Evolutionary conservation across 768 basidiomycete species (phyloP).

Genomic region (Lactarius hengduanensis): DNA sequence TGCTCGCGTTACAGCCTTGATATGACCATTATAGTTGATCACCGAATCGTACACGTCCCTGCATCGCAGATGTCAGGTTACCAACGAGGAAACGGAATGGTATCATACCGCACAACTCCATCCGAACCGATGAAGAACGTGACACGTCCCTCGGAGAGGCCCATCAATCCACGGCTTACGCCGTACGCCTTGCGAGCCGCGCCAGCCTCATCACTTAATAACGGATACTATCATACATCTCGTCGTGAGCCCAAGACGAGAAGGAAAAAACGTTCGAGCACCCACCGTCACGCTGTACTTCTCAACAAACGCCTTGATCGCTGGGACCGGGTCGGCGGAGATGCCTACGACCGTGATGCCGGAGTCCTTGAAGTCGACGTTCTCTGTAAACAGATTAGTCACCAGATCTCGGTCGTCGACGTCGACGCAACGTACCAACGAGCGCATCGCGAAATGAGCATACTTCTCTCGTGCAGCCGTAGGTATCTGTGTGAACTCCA

Average conservation of each 20-base stretch:
- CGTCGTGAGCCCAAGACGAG: slow-evolving; percentile 2
- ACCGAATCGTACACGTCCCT: slow-evolving; percentile 61
- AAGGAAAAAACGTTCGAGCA: slow-evolving; percentile 5
- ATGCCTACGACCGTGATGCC: slow-evolving; percentile 71
- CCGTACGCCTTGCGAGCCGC: slow-evolving; percentile 61
- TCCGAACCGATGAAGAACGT: slow-evolving; percentile 77
- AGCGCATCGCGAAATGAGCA: slow-evolving; percentile 82
- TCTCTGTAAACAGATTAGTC: slow-evolving; percentile 41
- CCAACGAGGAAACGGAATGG: not conserved
- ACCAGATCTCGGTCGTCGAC: not conserved
- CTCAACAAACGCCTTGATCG: slow-evolving; percentile 74
- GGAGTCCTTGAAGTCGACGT: slow-evolving; percentile 60
- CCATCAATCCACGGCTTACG: slow-evolving; percentile 66
- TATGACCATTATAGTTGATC: slow-evolving; percentile 55
- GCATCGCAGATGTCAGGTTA: slow-evolving; percentile 18
- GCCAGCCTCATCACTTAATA: slow-evolving; percentile 69
- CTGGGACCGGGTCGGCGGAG: slow-evolving; percentile 66
- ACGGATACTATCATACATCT: slow-evolving; percentile 55
- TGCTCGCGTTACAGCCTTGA: slow-evolving; percentile 63
- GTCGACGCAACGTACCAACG: slow-evolving; percentile 43
- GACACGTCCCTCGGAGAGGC: slow-evolving; percentile 59
- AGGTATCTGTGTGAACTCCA: slow-evolving; percentile 47
- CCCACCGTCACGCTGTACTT: slow-evolving; percentile 63
- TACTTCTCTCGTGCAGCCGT: slow-evolving; percentile 78
- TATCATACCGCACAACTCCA: slow-evolving; percentile 59